These are phyloP conservation scores for Monilinia polystroma DNA, from an alignment of 2,329 filamentous ascomycete species.

Conservation along the genomic window DNA sequence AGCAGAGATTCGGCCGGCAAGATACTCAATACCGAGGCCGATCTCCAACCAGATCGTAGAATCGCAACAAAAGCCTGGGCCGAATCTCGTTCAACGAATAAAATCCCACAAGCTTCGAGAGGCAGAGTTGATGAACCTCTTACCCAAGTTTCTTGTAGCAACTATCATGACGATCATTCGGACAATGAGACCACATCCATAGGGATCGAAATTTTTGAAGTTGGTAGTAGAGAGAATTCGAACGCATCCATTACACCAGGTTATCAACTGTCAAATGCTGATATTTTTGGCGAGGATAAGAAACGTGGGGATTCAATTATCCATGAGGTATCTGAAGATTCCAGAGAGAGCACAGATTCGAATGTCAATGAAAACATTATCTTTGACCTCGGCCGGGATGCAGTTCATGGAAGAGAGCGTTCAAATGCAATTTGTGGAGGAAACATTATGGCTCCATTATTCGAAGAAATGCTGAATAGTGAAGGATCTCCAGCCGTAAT, in stretches of 20 bases:
- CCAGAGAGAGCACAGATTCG: background rate
- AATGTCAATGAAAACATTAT: background rate
- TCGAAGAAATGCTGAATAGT: background rate
- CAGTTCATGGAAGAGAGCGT: background rate
- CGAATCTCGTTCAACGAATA: background rate
- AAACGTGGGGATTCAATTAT: background rate
- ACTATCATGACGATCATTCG: background rate
- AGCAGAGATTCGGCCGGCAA: background rate
- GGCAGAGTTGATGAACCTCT: constrained; percentile 2
- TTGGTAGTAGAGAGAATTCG: background rate
- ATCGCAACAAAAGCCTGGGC: background rate
- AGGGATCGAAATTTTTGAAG: background rate
- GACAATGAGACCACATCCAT: background rate
- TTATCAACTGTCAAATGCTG: background rate
- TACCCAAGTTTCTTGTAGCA: background rate
- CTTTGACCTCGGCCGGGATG: background rate
- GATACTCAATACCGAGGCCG: background rate
- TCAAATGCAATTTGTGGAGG: constrained; percentile 11
- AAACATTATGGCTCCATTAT: background rate
- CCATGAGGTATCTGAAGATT: background rate
- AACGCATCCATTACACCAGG: background rate
- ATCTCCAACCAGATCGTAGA: background rate
- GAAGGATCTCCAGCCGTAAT: background rate
- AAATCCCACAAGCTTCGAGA: background rate
- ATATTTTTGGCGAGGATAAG: background rate